Evolutionary conservation across 2,329 filamentous ascomycete genomes (phyloP), one percentile per base, ranked within the genome.

Genomic region (Alternaria arborescens): DNA sequence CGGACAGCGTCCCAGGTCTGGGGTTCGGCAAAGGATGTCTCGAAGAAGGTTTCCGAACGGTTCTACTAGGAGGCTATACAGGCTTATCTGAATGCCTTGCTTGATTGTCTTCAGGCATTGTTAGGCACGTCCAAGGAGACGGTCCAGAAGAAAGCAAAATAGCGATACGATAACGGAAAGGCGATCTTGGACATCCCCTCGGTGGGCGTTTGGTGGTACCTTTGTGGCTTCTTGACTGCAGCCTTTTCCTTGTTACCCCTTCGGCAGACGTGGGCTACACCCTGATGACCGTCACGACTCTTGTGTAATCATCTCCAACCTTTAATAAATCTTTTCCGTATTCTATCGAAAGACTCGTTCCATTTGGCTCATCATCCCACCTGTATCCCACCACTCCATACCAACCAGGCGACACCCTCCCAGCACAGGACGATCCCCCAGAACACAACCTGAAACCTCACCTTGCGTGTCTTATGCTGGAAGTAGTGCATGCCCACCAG

Each of bases 401-500:
- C 20, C 0, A 44, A 44, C 66, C 67, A 77, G 52, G 68, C 68
- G 4, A 74, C 26, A 5, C 63, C 62, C 40, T 78, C 71, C 74
- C 75, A 77, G 0, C 56, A 66, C 16, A 70, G 3, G 6, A 77
- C 67, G 24, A 76, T 76, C 3, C 56, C 54, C 76, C 76, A 78
- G 52, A 77, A 78, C 12, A 64, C 52, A 7, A 71, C 40, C 51
- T 73, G 69, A 43, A 77, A 78, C 0, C 55, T 51, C 11, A 43
- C 61, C 63, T 78, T 78, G 48, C 64, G 62, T 28, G 74, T 78
- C 65, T 78, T 78, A 32, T 78, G 75, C 57, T 77, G 74, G 51
- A 78, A 78, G 53, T 68, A 77, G 61, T 77, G 74, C 70, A 75
- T 74, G 3, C 72, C 75, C 7, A 62, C 56, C 38, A 77, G 41